Base-by-base conservation (phyloP, 768 basidiomycete genomes). In the Boletus tylopilopsis region DNA sequence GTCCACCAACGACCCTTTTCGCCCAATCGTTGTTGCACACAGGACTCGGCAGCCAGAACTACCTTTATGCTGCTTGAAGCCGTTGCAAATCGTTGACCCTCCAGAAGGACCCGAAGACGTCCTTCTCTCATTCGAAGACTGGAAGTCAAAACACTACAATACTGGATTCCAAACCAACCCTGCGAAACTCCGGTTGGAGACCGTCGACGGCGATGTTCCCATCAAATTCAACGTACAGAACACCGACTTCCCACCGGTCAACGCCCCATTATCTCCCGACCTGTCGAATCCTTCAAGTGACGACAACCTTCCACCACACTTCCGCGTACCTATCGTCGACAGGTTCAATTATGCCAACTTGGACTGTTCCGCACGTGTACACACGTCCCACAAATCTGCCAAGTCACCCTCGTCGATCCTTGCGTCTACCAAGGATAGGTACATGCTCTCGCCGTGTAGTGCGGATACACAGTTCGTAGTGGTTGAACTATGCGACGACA, bases 401-500 rank as follows among this genome's bases (percentile, higher is more conserved):
- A 93, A 93, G 61, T 91, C 89, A 2, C 71, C 90, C 0, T 81
- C 85, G 0, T 79, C 89, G 1, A 89, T 99, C 47, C 78, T 99
- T 9, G 87, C 89, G 24, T 85, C 83, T 27, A 94, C 93, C 70
- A 87, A 86, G 64, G 95, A 98, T 68, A 74, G 84, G 56, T 98
- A 98, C 75, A 95, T 98, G 96, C 85, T 97, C 58, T 91, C 87
- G 47, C 95, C 94, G 0, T 99, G 96, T 62, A 73, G 74, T 15
- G 71, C 74, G 11, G 43, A 65, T 53, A 64, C 71, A 6, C 84
- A 89, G 57, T 97, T 85, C 68, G 87, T 98, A 29, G 84, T 96
- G 29, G 86, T 98, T 38, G 96, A 99, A 68, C 81, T 98, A 15
- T 99, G 96, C 71, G 95, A 98, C 56, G 96, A 98, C 66, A 93